A percentile compares a stretch with the other conserved stretches of the same genome.
phyloP scores from a whole-genome alignment of 1,284 basidiomycete genomes.

The Rhodotorula sp. region DNA sequence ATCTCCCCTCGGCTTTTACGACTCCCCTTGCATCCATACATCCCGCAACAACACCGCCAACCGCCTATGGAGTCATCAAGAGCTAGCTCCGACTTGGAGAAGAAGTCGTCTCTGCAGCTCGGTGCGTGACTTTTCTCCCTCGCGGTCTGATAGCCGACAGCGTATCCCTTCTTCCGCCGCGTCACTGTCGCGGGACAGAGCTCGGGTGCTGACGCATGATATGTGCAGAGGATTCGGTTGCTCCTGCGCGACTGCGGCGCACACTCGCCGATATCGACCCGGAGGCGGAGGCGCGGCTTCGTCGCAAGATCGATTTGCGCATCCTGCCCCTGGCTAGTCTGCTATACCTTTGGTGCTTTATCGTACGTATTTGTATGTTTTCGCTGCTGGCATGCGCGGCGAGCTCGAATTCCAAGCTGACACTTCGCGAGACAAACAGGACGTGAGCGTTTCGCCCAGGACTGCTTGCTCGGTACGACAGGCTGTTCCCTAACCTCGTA shows the following conservation, averaged over 20 bases:
- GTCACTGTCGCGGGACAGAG: background rate
- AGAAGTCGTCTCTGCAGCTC: background rate
- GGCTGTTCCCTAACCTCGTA: background rate
- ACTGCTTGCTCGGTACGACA: background rate
- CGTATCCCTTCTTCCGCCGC: background rate
- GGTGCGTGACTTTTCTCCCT: background rate
- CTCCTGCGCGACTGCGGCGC: background rate
- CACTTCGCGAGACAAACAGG: constrained; percentile 14
- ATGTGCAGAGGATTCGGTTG: background rate
- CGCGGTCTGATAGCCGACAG: background rate
- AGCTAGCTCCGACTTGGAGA: background rate
- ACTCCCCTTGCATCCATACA: too few species aligned
- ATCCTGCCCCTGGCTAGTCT: constrained; percentile 31
- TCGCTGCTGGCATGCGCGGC: too few species aligned
- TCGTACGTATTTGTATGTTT: background rate
- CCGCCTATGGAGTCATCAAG: too few species aligned
- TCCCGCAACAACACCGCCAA: too few species aligned
- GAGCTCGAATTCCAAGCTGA: too few species aligned
- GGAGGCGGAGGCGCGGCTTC: constrained; percentile 24
- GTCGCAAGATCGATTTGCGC: constrained; percentile 43
- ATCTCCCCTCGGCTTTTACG: too few species aligned
- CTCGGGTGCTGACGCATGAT: background rate
- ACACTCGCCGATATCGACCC: constrained; percentile 46
- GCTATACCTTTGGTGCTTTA: constrained; percentile 41
- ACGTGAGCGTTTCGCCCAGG: too few species aligned